phyloP scores from a whole-genome alignment of 2,329 filamentous ascomycete genomes.

The Chlorencoelia australis region DNA sequence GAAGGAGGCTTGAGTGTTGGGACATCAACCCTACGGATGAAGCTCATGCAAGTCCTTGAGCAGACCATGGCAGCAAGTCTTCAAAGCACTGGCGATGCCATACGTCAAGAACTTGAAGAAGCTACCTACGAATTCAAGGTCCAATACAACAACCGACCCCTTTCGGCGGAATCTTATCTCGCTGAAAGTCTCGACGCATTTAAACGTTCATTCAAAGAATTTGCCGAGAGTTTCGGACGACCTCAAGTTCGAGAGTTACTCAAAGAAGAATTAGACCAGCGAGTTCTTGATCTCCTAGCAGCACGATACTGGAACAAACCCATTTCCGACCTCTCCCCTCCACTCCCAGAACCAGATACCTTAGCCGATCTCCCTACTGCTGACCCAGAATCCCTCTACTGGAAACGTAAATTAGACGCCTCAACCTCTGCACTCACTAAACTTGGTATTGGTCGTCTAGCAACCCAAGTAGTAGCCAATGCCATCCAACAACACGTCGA shows the following conservation, averaged over 20 bases:
- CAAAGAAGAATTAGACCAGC: constrained; percentile 88
- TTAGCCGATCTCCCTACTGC: constrained; percentile 74
- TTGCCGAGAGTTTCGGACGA: constrained; percentile 80
- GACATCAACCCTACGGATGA: constrained; percentile 79
- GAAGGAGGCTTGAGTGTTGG: constrained; percentile 67
- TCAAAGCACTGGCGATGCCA: constrained; percentile 81
- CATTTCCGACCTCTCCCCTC: constrained; percentile 65
- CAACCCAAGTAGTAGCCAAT: constrained; percentile 81
- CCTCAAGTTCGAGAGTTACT: constrained; percentile 81
- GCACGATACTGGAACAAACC: constrained; percentile 97
- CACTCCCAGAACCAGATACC: constrained; percentile 58
- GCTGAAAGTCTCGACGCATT: constrained; percentile 92
- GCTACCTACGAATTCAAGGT: constrained; percentile 99
- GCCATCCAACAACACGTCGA: constrained; percentile 82
- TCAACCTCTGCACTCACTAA: constrained; percentile 87
- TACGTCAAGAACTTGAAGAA: constrained; percentile 90
- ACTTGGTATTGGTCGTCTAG: constrained; percentile 82
- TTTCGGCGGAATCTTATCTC: constrained; percentile 92
- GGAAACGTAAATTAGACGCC: constrained; percentile 89
- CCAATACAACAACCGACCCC: constrained; percentile 92
- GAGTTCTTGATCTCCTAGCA: constrained; percentile 84
- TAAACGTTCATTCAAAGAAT: constrained; percentile 95
- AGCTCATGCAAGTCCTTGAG: constrained; percentile 93
- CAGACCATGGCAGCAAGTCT: constrained; percentile 94
- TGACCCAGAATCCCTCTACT: constrained; percentile 76